Conservation (phyloP, 2,329 filamentous ascomycete genomes). For the Apiospora sp. region DNA sequence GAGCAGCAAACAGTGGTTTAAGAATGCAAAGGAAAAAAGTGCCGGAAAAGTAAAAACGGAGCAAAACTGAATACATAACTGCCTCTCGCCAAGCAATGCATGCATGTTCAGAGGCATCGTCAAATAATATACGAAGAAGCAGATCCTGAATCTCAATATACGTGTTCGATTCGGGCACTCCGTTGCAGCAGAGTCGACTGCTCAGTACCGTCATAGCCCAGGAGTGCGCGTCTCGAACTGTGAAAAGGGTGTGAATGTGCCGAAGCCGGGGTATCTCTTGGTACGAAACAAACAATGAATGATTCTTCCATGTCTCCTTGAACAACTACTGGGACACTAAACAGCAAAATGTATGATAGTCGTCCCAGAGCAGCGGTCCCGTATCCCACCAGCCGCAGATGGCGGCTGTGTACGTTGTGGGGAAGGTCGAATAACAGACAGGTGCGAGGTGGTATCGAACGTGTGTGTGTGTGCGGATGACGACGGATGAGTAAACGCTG, state of each 20-base stretch:
- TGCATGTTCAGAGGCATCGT: conserved; percentile 12
- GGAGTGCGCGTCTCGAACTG: not conserved
- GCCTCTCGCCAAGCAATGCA: conserved; percentile 21
- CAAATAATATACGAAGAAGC: conserved; percentile 17
- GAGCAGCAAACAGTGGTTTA: not conserved
- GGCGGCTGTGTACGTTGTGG: not conserved
- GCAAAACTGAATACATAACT: not conserved
- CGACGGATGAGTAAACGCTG: not conserved
- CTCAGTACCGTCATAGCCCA: not conserved
- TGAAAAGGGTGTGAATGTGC: conserved; percentile 13
- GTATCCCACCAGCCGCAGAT: not conserved
- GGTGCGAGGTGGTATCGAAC: too few relatives aligned
- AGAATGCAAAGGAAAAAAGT: conserved; percentile 1
- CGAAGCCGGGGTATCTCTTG: conserved; percentile 22
- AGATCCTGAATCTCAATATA: conserved; percentile 16
- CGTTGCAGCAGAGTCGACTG: not conserved
- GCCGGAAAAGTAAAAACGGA: not conserved
- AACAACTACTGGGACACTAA: not conserved
- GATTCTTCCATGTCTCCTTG: conserved; percentile 16
- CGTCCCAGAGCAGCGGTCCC: not conserved
- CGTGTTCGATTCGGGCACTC: not conserved
- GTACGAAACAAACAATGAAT: conserved; percentile 21
- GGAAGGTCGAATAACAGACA: not conserved
- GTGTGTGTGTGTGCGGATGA: not conserved
- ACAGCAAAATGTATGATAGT: not conserved